Percentiles rank a stretch among this genome's conserved stretches.
phyloP scores from a whole-genome alignment of 805 yeast genomes.

The Ogataea dorogensis region DNA sequence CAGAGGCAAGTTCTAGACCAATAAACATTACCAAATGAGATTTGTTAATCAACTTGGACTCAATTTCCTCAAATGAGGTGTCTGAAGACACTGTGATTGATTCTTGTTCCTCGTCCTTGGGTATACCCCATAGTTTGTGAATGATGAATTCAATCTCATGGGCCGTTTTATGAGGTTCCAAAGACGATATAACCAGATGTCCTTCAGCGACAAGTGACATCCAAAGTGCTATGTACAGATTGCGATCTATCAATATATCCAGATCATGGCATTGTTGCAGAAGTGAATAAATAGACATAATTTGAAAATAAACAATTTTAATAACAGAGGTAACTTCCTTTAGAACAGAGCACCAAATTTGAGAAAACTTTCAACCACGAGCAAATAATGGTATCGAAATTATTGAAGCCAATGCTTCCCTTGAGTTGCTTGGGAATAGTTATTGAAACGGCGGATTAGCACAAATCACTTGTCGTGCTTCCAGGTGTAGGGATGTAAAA shows the following conservation, averaged over 20 bases:
- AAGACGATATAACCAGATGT: slow-evolving; percentile 28
- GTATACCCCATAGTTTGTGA: slow-evolving; percentile 16
- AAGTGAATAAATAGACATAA: slow-evolving; percentile 6
- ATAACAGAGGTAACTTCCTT: not conserved
- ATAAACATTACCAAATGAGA: slow-evolving; percentile 5
- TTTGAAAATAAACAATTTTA: slow-evolving; percentile 3
- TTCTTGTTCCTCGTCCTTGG: not conserved
- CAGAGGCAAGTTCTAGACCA: slow-evolving; percentile 14
- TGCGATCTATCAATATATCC: slow-evolving; percentile 18
- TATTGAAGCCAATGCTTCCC: not conserved
- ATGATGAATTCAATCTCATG: slow-evolving; percentile 18
- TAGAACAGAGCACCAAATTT: too few species aligned
- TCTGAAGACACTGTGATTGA: slow-evolving; percentile 3
- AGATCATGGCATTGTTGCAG: slow-evolving; percentile 5
- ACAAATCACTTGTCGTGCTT: slow-evolving; percentile 1
- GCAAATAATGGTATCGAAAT: too few species aligned
- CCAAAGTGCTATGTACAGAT: slow-evolving; percentile 24
- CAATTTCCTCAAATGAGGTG: slow-evolving; percentile 11
- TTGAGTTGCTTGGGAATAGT: not conserved
- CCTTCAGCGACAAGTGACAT: slow-evolving; percentile 26
- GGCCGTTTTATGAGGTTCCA: slow-evolving; percentile 14
- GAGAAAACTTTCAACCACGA: too few species aligned
- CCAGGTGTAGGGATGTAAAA: slow-evolving; percentile 11
- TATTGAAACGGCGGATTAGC: not conserved
- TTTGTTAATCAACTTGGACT: slow-evolving; percentile 4